Evolutionary conservation across 1,139 yeast species (phyloP).

Genomic region (Kodamaea alishanica): DNA sequence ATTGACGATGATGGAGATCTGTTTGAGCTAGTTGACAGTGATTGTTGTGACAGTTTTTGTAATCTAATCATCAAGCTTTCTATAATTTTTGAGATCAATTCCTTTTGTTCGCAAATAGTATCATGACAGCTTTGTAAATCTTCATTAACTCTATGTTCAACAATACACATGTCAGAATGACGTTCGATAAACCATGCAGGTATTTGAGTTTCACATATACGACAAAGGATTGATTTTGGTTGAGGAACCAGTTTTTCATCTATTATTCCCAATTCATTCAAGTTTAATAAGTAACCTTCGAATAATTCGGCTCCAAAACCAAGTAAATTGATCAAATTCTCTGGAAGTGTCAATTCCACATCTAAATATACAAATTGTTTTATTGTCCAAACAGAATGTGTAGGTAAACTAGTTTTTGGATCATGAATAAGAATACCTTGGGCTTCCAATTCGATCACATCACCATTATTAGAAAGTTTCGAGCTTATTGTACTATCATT

Average conservation of each 20-base stretch:
- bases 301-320: constrained; percentile 90
- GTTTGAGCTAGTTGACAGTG: constrained; percentile 10
- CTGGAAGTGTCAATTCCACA: constrained; percentile 64
- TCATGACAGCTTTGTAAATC: constrained; percentile 80
- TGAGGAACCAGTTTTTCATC: constrained; percentile 67
- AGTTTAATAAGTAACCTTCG: constrained; percentile 62
- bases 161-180: constrained; percentile 83
- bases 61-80: constrained; percentile 32
- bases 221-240: constrained; percentile 76
- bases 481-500: constrained; percentile 24
- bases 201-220: constrained; percentile 87
- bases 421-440: constrained; percentile 92
- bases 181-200: constrained; percentile 97
- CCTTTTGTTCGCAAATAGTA: constrained; percentile 65
- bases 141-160: constrained; percentile 81
- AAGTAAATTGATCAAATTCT: constrained; percentile 60
- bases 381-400: constrained; percentile 91
- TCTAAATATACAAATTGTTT: constrained; percentile 70
- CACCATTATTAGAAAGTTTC: constrained; percentile 52
- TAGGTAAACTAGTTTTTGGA: constrained; percentile 52
- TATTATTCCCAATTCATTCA: constrained; percentile 58
- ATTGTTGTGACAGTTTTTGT: constrained; percentile 13
- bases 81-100: constrained; percentile 45
- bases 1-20: constrained; percentile 12
- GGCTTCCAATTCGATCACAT: constrained; percentile 75